Conservation (phyloP, 2,329 filamentous ascomycete genomes). For the Ambrosiella cleistominuta region DNA sequence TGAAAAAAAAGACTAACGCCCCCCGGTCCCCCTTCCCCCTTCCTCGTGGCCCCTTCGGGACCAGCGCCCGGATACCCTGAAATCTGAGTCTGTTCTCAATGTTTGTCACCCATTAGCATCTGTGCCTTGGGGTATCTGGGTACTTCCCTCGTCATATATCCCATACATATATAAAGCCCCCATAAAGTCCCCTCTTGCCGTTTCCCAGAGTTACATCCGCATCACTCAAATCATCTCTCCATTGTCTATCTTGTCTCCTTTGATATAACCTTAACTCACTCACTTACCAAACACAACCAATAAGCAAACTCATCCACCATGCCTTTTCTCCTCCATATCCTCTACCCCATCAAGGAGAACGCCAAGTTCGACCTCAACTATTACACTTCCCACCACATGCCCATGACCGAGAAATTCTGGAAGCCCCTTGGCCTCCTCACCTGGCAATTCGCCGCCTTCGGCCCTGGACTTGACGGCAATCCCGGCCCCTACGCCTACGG, state of each 20-base stretch:
- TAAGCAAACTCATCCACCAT: not conserved
- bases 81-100: too few relatives aligned
- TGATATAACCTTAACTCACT: not conserved
- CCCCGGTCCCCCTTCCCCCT: too few relatives aligned
- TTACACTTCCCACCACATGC: slow-evolving; percentile 6
- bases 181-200: too few relatives aligned
- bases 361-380: slow-evolving; percentile 13
- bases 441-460: slow-evolving; percentile 4
- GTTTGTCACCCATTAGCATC: too few relatives aligned
- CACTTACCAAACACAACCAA: not conserved
- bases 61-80: too few relatives aligned
- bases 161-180: too few relatives aligned
- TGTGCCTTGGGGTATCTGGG: too few relatives aligned
- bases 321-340: slow-evolving; percentile 5
- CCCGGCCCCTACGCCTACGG: slow-evolving; percentile 4
- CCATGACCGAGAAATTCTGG: slow-evolving; percentile 3
- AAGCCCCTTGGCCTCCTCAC: slow-evolving; percentile 5
- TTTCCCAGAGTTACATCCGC: too few relatives aligned
- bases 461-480: slow-evolving; percentile 6
- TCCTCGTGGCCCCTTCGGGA: too few relatives aligned
- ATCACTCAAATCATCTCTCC: too few relatives aligned
- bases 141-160: too few relatives aligned
- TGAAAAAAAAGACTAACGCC: too few relatives aligned
- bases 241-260: not conserved
- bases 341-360: slow-evolving; percentile 10